Evolutionary conservation across 2,329 filamentous ascomycete genomes (phyloP), one percentile per base, ranked within the genome.

Genomic region (Pezicula neosporulosa): DNA sequence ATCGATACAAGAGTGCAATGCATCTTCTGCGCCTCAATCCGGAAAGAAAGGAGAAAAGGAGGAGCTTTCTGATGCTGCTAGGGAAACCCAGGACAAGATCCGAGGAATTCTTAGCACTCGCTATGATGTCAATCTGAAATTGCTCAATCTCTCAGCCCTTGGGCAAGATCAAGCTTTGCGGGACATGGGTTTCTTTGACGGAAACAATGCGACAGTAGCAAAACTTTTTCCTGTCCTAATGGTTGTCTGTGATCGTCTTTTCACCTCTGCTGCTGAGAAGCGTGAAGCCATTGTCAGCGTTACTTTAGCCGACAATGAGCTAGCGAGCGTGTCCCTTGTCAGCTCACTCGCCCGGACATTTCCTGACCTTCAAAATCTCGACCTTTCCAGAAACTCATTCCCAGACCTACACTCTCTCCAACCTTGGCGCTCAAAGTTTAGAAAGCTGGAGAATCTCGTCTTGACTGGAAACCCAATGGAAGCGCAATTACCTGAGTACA

Each of bases 221-320:
- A 99, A 97, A 68, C 89, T 96, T 56, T 97, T 97, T 72, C 89
- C 89, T 48, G 93, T 89, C 1, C 77, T 97, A 55, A 96, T 97
- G 89, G 84, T 83, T 53, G 85, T 97, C 44, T 91, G 89, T 66
- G 85, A 95, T 48, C 75, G 82, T 54, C 80, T 87, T 16, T 96
- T 96, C 73, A 85, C 86, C 59, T 85, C 80, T 2, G 66, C 80
- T 12, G 77, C 86, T 54, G 85, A 87, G 46, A 92, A 92, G 68
- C 81, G 84, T 46, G 86, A 91, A 44, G 86, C 87, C 4, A 86
- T 99, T 45, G 76, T 86, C 57, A 93, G 90, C 64, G 86, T 97
- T 61, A 89, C 86, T 36, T 79, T 99, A 12, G 85, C 87, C 16
- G 82, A 83, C 66, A 97, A 97, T 69, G 83, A 83, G 54, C 83